phyloP scores from a whole-genome alignment of 441 rosid genomes.

The Corymbia calophylla region DNA sequence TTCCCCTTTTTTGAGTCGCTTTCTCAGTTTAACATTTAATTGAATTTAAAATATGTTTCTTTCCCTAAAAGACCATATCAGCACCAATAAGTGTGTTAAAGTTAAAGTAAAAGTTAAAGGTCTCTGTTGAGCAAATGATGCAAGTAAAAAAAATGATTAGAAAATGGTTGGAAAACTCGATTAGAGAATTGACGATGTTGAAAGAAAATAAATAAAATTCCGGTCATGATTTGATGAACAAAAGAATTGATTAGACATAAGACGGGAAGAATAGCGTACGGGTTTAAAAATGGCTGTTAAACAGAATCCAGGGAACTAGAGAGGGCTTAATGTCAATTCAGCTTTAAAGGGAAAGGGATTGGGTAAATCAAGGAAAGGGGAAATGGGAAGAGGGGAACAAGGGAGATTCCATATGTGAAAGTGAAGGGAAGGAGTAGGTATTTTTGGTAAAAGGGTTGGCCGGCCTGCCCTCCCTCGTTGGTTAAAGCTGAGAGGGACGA shows the following conservation, averaged over 20 bases:
- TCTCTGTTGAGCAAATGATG: not conserved
- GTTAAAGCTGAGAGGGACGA: not conserved
- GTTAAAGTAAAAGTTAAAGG: not conserved
- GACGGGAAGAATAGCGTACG: not conserved
- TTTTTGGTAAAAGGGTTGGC: not conserved
- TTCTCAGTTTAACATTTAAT: not conserved
- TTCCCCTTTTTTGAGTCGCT: not conserved
- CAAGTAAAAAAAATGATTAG: not conserved
- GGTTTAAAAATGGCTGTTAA: not conserved
- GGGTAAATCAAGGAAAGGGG: not conserved
- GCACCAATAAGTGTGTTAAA: not conserved
- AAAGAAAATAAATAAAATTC: not conserved
- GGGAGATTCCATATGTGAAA: not conserved
- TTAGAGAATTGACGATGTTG: not conserved
- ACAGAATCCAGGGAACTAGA: not conserved
- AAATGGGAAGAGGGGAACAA: not conserved
- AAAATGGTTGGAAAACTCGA: not conserved
- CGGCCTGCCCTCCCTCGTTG: not conserved
- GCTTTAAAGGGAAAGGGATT: no score
- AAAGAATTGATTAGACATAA: not conserved
- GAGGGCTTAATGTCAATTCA: no score
- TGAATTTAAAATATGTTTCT: not conserved
- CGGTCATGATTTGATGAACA: not conserved
- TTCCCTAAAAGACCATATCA: fast-evolving
- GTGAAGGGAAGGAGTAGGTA: not conserved